Conservation (phyloP, 805 yeast genomes). For the Yarrowia sp. region DNA sequence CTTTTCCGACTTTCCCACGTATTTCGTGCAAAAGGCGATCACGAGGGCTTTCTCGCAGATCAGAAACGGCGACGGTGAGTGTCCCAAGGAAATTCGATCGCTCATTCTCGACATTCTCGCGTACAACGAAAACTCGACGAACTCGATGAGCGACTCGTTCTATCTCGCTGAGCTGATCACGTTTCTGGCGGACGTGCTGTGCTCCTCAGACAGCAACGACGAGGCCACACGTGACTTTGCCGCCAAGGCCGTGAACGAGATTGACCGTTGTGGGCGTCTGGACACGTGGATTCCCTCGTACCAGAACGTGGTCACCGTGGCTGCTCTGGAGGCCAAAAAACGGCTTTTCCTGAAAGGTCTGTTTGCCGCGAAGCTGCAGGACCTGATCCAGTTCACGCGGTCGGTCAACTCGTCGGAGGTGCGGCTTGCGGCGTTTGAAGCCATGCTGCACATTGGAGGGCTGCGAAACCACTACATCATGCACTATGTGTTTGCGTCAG, state of each 20-base stretch:
- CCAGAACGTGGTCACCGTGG: slow-evolving; percentile 60
- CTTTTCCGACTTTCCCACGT: slow-evolving; percentile 71
- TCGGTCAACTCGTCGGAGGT: slow-evolving; percentile 58
- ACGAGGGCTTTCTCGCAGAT: slow-evolving; percentile 67
- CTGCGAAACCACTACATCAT: slow-evolving; percentile 67
- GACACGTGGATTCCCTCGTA: slow-evolving; percentile 88
- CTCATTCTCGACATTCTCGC: slow-evolving; percentile 74
- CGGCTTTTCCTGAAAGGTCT: slow-evolving; percentile 64
- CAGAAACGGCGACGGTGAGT: slow-evolving; percentile 65
- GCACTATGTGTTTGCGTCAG: slow-evolving; percentile 64
- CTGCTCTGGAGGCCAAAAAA: slow-evolving; percentile 67
- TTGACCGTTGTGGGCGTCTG: slow-evolving; percentile 75
- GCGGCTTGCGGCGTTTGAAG: slow-evolving; percentile 71
- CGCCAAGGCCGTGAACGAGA: slow-evolving; percentile 63
- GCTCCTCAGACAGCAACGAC: slow-evolving; percentile 36
- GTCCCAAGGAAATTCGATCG: slow-evolving; percentile 65
- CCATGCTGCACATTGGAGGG: slow-evolving; percentile 77
- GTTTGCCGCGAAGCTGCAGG: slow-evolving; percentile 59
- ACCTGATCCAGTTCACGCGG: slow-evolving; percentile 61
- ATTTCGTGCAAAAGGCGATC: slow-evolving; percentile 74
- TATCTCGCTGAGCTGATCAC: slow-evolving; percentile 67
- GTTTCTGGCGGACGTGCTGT: slow-evolving; percentile 50
- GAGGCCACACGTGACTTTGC: slow-evolving; percentile 50
- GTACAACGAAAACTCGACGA: slow-evolving; percentile 85
- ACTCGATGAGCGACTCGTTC: slow-evolving; percentile 73